phyloP scores from a whole-genome alignment of 1,139 yeast species.

The Candida tropicalis region DNA sequence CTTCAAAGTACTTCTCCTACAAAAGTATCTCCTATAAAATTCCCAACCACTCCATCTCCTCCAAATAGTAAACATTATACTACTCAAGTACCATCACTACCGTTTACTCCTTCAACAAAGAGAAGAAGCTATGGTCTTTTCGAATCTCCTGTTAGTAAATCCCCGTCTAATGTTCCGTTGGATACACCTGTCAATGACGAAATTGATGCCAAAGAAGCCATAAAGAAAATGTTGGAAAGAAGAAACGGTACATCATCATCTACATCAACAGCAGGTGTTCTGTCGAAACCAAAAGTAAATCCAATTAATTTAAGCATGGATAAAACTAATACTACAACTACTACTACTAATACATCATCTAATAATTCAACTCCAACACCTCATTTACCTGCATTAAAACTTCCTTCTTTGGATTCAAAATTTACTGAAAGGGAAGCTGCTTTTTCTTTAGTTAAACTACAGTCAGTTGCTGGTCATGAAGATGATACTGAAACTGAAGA shows the following conservation, averaged over 20 bases:
- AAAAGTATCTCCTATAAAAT: neutral
- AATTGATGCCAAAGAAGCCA: conserved; percentile 17
- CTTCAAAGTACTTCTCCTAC: conserved; percentile 1
- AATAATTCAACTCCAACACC: conserved; percentile 1
- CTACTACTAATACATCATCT: neutral
- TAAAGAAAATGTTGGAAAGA: conserved; percentile 22
- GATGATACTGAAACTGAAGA: conserved; percentile 10
- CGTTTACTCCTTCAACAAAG: conserved; percentile 45
- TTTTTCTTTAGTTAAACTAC: conserved; percentile 5
- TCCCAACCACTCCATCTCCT: conserved; percentile 2
- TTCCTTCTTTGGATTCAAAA: neutral
- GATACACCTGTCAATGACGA: conserved; percentile 42
- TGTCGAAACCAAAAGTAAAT: neutral
- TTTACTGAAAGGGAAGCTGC: conserved; percentile 16
- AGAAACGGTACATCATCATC: neutral
- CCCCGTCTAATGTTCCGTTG: conserved; percentile 32
- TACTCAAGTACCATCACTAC: conserved; percentile 21
- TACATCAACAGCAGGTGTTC: neutral
- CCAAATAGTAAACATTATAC: conserved; percentile 1
- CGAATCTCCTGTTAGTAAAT: conserved; percentile 37
- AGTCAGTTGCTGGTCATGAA: conserved; percentile 13
- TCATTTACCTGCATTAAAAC: neutral
- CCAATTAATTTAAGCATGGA: neutral
- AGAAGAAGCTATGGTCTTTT: conserved; percentile 33
- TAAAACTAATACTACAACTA: neutral